Base-by-base conservation (phyloP, 139 green algal species). In the Picochlorum sp. region DNA sequence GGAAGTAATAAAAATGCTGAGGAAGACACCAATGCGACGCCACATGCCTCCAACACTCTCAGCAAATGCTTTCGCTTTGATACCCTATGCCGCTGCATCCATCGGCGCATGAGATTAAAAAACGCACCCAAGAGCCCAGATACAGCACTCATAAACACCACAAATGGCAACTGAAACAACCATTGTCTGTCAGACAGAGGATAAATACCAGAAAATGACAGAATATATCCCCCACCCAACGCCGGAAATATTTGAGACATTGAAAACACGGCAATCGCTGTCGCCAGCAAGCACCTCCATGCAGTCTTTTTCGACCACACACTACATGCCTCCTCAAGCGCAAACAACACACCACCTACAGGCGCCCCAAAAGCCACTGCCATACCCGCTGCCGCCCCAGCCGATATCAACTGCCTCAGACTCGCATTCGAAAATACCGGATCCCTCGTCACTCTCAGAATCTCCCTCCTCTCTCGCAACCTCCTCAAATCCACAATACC, bases 281-380 rank as follows among this genome's bases (percentile, higher is more conserved):
- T 76, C 34, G 76, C 82, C n/a, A 95, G 70, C 69, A 97, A 90
- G 74, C 85, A 95, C 44, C 89, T 83, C 85, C 80, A 90, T 28
- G 81, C 82, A 64, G 84, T 83, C 74, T 92, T 92, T 30, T 82
- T 80, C 26, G 58, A 78, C 86, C 83, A 91, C 61, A 80, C 83
- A 6, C 69, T 80, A 58, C 66, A 81, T 4, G 84, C 87, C 59
- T 97, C 90, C 77, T 97, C 90, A 74, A 95, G 84, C n/a, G 74
- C 73, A 71, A 94, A 96, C 60, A 96, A 74, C 61, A 97, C 90
- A 7, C 89, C 90, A 4, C 89, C 89, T n/a, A 96, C 89, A 44
- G 90, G 91, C 0, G 91, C 86, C 16, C 85, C 84, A 69, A 96
- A 95, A 1, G 85, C 85, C 4, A 84, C 86, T 15, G 83, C 84